These are phyloP conservation scores for Cucumis cinereus DNA, from an alignment of 306 rosid species.

Conservation along the genomic window DNA sequence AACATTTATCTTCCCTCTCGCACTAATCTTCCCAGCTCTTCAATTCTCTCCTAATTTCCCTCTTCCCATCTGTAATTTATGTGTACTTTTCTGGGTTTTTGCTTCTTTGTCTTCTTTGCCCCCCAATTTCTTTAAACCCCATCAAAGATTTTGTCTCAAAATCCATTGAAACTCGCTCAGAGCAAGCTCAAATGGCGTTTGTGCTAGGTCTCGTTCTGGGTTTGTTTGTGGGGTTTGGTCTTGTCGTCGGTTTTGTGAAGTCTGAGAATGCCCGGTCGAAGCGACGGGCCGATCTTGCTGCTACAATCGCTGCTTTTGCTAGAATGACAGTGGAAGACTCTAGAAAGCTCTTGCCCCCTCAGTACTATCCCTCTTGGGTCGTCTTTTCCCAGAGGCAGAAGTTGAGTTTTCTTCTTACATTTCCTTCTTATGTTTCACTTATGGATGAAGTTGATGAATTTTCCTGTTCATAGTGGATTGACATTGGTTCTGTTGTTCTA, in stretches of 20 bases:
- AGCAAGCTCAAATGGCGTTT: constrained; percentile 43
- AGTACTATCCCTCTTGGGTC: constrained; percentile 83
- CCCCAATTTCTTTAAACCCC: neutral
- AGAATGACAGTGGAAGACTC: constrained; percentile 80
- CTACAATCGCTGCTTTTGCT: constrained; percentile 67
- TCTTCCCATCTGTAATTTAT: neutral
- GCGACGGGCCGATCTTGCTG: constrained; percentile 56
- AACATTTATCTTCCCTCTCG: neutral
- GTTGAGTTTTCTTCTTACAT: constrained; percentile 26
- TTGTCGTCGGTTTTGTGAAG: constrained; percentile 49
- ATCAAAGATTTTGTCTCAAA: neutral
- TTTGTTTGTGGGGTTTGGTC: constrained; percentile 41
- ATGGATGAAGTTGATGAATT: neutral
- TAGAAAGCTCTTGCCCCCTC: constrained; percentile 67
- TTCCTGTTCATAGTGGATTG: neutral
- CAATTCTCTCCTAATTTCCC: neutral
- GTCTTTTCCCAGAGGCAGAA: constrained; percentile 75
- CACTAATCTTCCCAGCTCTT: neutral
- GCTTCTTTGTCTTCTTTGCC: neutral
- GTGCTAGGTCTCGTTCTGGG: constrained; percentile 60
- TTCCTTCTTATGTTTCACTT: neutral
- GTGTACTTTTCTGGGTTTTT: neutral
- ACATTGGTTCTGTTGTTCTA: neutral
- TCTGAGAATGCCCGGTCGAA: constrained; percentile 56
- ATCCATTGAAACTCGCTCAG: neutral